Evolutionary conservation across 441 rosid genomes (phyloP), one percentile per base, ranked within the genome.

Genomic region (Gossypium aridum): DNA sequence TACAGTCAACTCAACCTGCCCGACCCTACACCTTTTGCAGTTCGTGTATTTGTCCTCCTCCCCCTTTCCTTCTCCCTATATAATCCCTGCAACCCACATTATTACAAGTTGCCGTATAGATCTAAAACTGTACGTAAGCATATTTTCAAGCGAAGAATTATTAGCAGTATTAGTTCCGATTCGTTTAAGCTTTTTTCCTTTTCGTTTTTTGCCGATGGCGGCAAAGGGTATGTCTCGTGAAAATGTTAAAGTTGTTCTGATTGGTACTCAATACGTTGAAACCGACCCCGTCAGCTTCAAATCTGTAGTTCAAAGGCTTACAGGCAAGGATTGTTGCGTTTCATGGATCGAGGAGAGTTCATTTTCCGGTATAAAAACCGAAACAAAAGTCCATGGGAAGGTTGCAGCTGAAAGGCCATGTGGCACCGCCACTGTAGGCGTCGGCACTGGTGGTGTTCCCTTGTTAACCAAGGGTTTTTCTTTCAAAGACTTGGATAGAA

Each of bases 301-400:
- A 61, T 81, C 79, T 54, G 85, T 85, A 45, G 88, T 85, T 73
- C 88, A 85, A 66, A 83, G 77, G 53, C 86, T 85, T 22, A 85
- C 86, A 3, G 88, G 88, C 67, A 83, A 85, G 64, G 78, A 85
- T 69, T 82, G 86, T 5, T 62, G 74, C 68, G 78, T 82, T 66
- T 49, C 75, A 12, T 76, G 83, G 87, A 80, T 76, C 1, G 75
- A 82, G 59, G 85, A 81, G 68, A 79, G 65, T 67, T 71, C 84
- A 8, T 63, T 77, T 16, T 2, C 71, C 3, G 77, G 65, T 1
- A 16, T 6, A 1, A 80, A 77, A 80, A 59, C 73, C 61, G 25
- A n/a, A 53, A 70, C 47, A 16, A 53, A 53, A 39, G 43, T 49
- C 9, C 22, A 55, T n/a, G n/a, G 12, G 26, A 47, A 49, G 26